These are phyloP conservation scores for Vitis rupestris DNA, from an alignment of 164 flowering plant species.

Conservation along the genomic window DNA sequence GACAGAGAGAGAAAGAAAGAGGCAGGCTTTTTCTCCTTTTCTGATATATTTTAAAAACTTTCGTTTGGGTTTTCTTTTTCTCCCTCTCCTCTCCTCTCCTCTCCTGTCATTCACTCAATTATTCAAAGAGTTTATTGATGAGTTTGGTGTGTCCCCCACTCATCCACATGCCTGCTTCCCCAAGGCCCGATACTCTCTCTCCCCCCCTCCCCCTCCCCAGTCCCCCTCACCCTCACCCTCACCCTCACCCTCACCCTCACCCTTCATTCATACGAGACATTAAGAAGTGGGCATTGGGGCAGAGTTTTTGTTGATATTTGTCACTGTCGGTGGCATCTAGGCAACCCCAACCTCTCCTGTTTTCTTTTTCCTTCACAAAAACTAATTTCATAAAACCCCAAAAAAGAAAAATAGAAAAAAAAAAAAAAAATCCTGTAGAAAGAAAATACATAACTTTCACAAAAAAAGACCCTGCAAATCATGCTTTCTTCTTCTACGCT, in stretches of 20 bases:
- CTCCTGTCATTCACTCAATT: constrained; percentile 26
- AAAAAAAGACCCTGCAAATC: too few relatives aligned
- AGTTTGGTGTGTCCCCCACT: constrained; percentile 44
- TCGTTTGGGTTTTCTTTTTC: constrained; percentile 1
- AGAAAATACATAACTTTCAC: too few relatives aligned
- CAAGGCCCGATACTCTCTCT: constrained; percentile 30
- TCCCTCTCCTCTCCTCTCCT: constrained; percentile 11
- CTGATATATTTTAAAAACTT: too few relatives aligned
- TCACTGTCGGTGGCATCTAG: constrained; percentile 28
- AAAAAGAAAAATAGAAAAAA: too few relatives aligned
- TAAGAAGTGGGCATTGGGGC: background rate
- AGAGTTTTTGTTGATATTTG: constrained; percentile 11
- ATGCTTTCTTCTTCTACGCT: too few relatives aligned
- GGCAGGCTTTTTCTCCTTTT: background rate
- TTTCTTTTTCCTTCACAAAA: background rate
- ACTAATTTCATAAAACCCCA: too few relatives aligned
- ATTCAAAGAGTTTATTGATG: constrained; percentile 23
- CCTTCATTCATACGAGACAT: constrained; percentile 8
- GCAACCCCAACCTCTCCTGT: constrained; percentile 20
- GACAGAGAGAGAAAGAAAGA: constrained; percentile 6
- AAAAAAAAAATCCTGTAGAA: too few relatives aligned
- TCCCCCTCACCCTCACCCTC: constrained; percentile 2
- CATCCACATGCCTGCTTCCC: constrained; percentile 51
- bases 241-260: constrained; percentile 5
- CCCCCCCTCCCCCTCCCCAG: constrained; percentile 1